phyloP scores from a whole-genome alignment of 768 basidiomycete genomes.

The Strobilomyces dryophilus region DNA sequence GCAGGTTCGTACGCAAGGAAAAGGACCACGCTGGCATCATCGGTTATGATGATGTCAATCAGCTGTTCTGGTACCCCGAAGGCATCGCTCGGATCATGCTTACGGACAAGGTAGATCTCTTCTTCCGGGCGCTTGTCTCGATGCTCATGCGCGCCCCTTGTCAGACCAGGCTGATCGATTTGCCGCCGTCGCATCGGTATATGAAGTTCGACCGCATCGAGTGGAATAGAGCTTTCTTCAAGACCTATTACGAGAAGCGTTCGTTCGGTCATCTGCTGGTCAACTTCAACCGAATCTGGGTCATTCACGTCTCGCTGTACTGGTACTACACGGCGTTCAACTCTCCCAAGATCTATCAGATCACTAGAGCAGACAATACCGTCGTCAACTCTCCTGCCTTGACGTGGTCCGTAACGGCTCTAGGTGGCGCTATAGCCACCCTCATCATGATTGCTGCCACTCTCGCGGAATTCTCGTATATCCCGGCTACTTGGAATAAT shows the following conservation, averaged over 20 bases:
- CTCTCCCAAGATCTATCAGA: slow-evolving; percentile 78
- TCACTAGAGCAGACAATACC: slow-evolving; percentile 29
- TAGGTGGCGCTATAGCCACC: slow-evolving; percentile 95
- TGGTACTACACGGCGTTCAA: slow-evolving; percentile 97
- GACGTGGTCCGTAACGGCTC: slow-evolving; percentile 89
- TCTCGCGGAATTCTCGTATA: slow-evolving; percentile 92
- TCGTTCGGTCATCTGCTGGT: slow-evolving; percentile 95
- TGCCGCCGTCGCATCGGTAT: slow-evolving; percentile 88
- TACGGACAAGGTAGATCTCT: slow-evolving; percentile 69
- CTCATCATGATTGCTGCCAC: slow-evolving; percentile 96
- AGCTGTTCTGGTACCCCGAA: slow-evolving; percentile 99
- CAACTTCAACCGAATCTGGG: slow-evolving; percentile 99
- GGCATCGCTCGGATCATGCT: slow-evolving; percentile 91
- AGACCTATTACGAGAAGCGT: slow-evolving; percentile 97
- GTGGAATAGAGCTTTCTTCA: slow-evolving; percentile 97
- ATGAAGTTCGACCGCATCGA: slow-evolving; percentile 97
- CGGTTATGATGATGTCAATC: slow-evolving; percentile 98
- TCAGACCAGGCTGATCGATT: slow-evolving; percentile 86
- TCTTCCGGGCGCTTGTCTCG: neutral
- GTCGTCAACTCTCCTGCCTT: slow-evolving; percentile 67
- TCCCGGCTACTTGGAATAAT: slow-evolving; percentile 99
- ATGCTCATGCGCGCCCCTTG: neutral
- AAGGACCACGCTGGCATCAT: slow-evolving; percentile 91
- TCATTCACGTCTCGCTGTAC: slow-evolving; percentile 91
- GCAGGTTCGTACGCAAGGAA: slow-evolving; percentile 91